These are phyloP conservation scores for Colletotrichum lindemuthianum DNA, from an alignment of 2,329 filamentous ascomycete genomes.

Conservation along the genomic window DNA sequence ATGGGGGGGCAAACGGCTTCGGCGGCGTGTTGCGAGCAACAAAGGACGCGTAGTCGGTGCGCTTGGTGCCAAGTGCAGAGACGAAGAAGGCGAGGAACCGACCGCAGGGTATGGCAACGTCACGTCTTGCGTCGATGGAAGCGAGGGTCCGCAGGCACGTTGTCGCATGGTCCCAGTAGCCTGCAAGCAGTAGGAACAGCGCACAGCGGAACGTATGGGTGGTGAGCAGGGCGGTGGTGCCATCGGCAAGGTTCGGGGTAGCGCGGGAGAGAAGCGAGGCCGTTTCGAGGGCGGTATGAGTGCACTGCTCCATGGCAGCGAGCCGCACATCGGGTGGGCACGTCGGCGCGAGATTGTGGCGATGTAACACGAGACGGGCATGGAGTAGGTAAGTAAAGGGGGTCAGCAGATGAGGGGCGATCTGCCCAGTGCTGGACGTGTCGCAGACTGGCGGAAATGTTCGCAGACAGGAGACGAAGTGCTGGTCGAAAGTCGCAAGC, in stretches of 20 bases:
- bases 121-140: conserved; percentile 75
- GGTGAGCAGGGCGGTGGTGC: conserved; percentile 79
- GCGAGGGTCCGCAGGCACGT: conserved; percentile 78
- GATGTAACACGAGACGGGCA: conserved; percentile 84
- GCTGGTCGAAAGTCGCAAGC: conserved; percentile 81
- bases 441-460: conserved; percentile 82
- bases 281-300: conserved; percentile 79
- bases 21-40: conserved; percentile 47
- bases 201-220: conserved; percentile 89
- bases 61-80: conserved; percentile 68
- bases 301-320: conserved; percentile 81
- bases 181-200: conserved; percentile 80
- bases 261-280: conserved; percentile 77
- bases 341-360: conserved; percentile 84
- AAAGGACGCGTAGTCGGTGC: conserved; percentile 55
- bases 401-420: conserved; percentile 79
- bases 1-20: conserved; percentile 42
- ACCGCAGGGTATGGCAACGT: conserved; percentile 81
- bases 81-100: conserved; percentile 86
- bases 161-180: conserved; percentile 77
- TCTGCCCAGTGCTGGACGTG: conserved; percentile 69
- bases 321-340: conserved; percentile 73
- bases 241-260: conserved; percentile 69
- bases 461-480: conserved; percentile 79
- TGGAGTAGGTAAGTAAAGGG: conserved; percentile 84